Conservation (phyloP, 2,329 filamentous ascomycete genomes). For the Scolecobasidium constrictum region DNA sequence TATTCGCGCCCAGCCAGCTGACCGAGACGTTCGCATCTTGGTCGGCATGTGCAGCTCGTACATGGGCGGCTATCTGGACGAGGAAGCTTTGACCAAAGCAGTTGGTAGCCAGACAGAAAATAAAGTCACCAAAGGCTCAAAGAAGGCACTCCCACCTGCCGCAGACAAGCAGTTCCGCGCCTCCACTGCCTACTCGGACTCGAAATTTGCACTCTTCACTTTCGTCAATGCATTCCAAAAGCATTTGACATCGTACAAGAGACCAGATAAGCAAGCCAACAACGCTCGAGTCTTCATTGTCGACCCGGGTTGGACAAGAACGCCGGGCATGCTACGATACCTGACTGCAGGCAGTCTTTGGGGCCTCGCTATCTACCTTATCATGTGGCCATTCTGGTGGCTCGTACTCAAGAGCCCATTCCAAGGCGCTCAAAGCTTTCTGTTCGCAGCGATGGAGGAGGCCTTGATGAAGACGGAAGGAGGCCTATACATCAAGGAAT, state of each 20-base stretch:
- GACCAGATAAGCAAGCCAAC: constrained; percentile 72
- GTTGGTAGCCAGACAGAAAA: constrained; percentile 21
- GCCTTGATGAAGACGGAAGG: constrained; percentile 55
- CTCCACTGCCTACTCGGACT: constrained; percentile 35
- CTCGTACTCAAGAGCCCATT: constrained; percentile 74
- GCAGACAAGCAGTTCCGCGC: constrained; percentile 28
- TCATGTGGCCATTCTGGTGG: constrained; percentile 75
- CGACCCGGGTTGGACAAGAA: constrained; percentile 76
- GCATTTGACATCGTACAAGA: constrained; percentile 72
- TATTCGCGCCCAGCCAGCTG: constrained; percentile 79
- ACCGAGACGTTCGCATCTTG: constrained; percentile 83
- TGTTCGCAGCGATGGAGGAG: constrained; percentile 77
- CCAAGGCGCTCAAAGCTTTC: constrained; percentile 75
- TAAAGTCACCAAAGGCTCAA: constrained; percentile 11
- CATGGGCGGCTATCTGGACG: constrained; percentile 61
- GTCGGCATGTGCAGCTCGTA: constrained; percentile 83
- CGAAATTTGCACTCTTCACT: constrained; percentile 66
- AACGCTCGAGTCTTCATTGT: constrained; percentile 77
- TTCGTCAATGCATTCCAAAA: constrained; percentile 90
- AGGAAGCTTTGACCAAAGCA: constrained; percentile 14
- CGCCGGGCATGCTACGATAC: constrained; percentile 80
- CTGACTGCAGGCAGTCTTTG: constrained; percentile 73
- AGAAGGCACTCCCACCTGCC: constrained; percentile 2
- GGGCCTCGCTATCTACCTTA: constrained; percentile 66
- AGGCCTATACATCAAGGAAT: constrained; percentile 79